A percentile compares a stretch with the other conserved stretches of the same genome.
Evolutionary conservation across 371 early-diverging fungal genomes (phyloP).

Genomic region (Mucor lusitanicus): DNA sequence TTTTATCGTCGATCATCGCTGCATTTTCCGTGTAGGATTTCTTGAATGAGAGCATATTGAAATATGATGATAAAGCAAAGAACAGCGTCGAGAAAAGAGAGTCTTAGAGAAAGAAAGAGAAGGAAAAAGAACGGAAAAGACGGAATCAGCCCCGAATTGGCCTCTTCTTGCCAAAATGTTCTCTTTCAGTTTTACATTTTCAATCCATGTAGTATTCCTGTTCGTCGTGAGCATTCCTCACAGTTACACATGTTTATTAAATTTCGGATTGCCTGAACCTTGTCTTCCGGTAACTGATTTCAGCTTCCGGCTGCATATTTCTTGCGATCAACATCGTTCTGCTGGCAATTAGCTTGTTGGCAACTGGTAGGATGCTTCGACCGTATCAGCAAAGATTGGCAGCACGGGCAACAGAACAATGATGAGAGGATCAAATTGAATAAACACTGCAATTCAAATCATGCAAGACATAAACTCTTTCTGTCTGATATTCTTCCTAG

Average conservation of each 20-base stretch:
- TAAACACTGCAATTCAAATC: too few species aligned
- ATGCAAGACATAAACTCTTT: too few species aligned
- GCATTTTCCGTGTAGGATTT: slow-evolving; percentile 1
- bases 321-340: too few species aligned
- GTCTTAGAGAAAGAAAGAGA: background rate
- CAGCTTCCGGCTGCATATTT: slow-evolving; percentile 6
- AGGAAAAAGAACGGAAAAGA: slow-evolving; percentile 4
- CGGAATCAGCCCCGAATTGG: slow-evolving; percentile 11
- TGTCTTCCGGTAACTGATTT: slow-evolving; percentile 11
- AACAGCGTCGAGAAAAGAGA: background rate
- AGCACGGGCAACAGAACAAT: too few species aligned
- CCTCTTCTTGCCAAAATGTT: background rate
- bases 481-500: too few species aligned
- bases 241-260: slow-evolving; percentile 1
- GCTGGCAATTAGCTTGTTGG: too few species aligned
- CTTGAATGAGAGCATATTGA: background rate
- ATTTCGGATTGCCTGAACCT: background rate
- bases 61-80: background rate
- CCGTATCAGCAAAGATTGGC: too few species aligned
- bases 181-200: slow-evolving; percentile 1
- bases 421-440: too few species aligned
- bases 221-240: background rate
- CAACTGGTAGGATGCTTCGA: too few species aligned
- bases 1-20: slow-evolving; percentile 5
- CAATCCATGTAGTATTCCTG: background rate